These are phyloP conservation scores for Vairimorpha necatrix DNA, from an alignment of 371 early-diverging fungal species.

Conservation along the genomic window DNA sequence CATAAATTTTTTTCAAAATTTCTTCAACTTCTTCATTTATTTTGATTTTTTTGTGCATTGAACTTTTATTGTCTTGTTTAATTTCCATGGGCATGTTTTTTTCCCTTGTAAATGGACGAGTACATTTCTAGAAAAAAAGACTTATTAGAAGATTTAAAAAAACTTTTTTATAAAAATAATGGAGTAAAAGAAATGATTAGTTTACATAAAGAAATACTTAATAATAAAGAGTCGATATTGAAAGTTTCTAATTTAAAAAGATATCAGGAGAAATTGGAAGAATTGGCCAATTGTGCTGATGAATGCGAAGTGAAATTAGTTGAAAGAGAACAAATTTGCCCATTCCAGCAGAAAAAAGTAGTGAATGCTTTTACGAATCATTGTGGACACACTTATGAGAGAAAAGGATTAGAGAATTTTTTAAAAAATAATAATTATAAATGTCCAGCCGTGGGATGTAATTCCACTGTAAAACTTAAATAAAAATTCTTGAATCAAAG, in stretches of 20 bases:
- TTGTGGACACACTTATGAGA: slow-evolving; percentile 65
- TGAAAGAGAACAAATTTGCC: slow-evolving; percentile 45
- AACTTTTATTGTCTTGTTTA: neutral
- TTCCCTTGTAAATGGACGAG: neutral
- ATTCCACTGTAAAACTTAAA: neutral
- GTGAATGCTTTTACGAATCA: slow-evolving; percentile 35
- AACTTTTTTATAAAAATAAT: neutral
- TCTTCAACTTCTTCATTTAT: neutral
- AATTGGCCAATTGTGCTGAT: neutral
- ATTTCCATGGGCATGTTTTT: neutral
- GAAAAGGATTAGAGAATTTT: slow-evolving; percentile 42
- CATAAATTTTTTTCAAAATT: neutral
- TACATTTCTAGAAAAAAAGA: slow-evolving; percentile 7
- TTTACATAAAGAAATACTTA: slow-evolving; percentile 31
- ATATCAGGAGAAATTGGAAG: neutral
- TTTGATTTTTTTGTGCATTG: neutral
- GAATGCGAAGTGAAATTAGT: neutral
- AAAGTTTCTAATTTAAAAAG: neutral
- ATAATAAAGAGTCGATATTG: neutral
- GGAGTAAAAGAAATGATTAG: neutral
- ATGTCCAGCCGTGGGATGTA: slow-evolving; percentile 57
- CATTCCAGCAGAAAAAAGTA: slow-evolving; percentile 59
- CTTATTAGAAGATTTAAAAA: slow-evolving; percentile 8
- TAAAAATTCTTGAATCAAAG: slow-evolving; percentile 6
- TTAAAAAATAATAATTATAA: slow-evolving; percentile 11